Conservation (phyloP, 768 basidiomycete species). For the Lactifluus hygrophoroides region DNA sequence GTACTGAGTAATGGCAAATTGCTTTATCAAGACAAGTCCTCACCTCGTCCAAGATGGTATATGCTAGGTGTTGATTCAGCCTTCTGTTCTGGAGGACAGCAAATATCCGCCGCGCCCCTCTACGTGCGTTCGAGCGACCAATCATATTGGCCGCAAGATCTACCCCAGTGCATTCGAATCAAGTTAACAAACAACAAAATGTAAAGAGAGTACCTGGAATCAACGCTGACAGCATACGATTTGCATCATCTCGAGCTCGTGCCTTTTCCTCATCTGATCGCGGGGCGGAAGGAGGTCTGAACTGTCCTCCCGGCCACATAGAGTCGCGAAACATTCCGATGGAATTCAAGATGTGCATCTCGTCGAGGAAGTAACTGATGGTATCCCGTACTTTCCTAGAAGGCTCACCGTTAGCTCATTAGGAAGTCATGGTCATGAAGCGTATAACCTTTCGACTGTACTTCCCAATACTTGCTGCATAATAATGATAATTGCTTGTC, state of each 20-base stretch:
- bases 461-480: slow-evolving; percentile 92
- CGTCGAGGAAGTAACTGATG: slow-evolving; percentile 52
- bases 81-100: slow-evolving; percentile 89
- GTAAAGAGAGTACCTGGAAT: slow-evolving; percentile 62
- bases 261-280: slow-evolving; percentile 76
- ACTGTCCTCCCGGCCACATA: slow-evolving; percentile 80
- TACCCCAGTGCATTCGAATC: slow-evolving; percentile 25
- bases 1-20: not conserved
- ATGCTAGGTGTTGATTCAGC: slow-evolving; percentile 88
- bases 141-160: slow-evolving; percentile 97
- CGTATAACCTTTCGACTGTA: slow-evolving; percentile 79
- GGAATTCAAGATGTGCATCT: slow-evolving; percentile 59
- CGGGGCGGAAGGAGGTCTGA: slow-evolving; percentile 49
- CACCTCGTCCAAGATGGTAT: slow-evolving; percentile 88
- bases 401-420: not conserved
- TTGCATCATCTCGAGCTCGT: slow-evolving; percentile 77
- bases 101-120: slow-evolving; percentile 88
- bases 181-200: not conserved
- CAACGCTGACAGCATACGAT: slow-evolving; percentile 80
- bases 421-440: not conserved
- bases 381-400: slow-evolving; percentile 82
- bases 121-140: slow-evolving; percentile 89
- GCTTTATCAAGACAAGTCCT: slow-evolving; percentile 14
- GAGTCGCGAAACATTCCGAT: slow-evolving; percentile 60
- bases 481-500: slow-evolving; percentile 94